These are phyloP conservation scores for Penicillium sp. DNA, from an alignment of 2,329 filamentous ascomycete genomes.

Conservation along the genomic window DNA sequence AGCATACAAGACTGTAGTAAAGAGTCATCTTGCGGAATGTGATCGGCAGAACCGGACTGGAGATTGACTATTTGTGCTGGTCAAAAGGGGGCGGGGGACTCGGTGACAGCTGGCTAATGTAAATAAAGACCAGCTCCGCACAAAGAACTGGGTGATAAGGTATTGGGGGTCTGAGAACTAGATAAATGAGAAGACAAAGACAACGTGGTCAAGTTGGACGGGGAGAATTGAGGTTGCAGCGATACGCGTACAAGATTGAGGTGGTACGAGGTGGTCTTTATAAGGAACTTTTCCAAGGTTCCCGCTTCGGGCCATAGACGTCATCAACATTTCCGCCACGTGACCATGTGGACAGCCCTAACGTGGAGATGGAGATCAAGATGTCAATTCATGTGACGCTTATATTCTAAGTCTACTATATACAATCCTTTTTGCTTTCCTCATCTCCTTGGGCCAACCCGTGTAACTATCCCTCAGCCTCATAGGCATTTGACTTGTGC, in stretches of 20 bases:
- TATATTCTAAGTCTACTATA: not conserved
- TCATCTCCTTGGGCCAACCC: not conserved
- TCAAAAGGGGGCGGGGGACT: constrained; percentile 19
- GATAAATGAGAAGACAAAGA: not conserved
- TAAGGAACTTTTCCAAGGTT: constrained; percentile 17
- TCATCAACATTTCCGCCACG: constrained; percentile 27
- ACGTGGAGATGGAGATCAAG: not conserved
- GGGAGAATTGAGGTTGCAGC: constrained; percentile 38
- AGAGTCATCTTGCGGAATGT: constrained; percentile 57
- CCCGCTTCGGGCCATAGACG: constrained; percentile 26
- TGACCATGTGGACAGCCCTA: constrained; percentile 10
- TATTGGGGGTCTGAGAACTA: not conserved
- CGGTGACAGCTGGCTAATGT: constrained; percentile 12
- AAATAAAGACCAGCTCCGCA: constrained; percentile 15
- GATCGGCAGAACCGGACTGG: not conserved
- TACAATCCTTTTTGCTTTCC: not conserved
- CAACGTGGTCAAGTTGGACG: constrained; percentile 8
- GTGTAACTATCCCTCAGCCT: constrained; percentile 55
- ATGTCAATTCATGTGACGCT: not conserved
- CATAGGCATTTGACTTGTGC: constrained; percentile 91
- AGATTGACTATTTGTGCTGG: constrained; percentile 9
- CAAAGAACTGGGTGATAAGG: not conserved
- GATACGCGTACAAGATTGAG: constrained; percentile 1
- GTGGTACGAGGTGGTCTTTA: constrained; percentile 67
- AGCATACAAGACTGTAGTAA: constrained; percentile 62